Evolutionary conservation across 2,329 filamentous ascomycete genomes (phyloP).

Genomic region (Sarocladium kiliense): DNA sequence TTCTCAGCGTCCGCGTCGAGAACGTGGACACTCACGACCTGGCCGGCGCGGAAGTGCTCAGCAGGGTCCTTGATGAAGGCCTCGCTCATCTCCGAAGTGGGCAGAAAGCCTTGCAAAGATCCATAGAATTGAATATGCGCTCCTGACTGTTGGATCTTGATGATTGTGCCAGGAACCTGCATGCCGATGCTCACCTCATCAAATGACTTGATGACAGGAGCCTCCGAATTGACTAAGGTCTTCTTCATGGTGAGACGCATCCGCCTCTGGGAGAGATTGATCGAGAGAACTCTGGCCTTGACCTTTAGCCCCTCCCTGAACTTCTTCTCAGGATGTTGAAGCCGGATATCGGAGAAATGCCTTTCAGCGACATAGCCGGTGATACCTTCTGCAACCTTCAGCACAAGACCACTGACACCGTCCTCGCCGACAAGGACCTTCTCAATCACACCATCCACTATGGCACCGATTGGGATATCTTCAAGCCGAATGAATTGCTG

Average conservation of each 20-base stretch:
- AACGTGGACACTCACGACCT: constrained; percentile 89
- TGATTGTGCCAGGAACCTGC: constrained; percentile 80
- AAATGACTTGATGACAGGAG: constrained; percentile 72
- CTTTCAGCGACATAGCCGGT: constrained; percentile 82
- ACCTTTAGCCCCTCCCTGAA: constrained; percentile 83
- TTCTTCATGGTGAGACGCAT: constrained; percentile 92
- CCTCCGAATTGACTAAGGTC: constrained; percentile 84
- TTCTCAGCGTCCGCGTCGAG: constrained; percentile 69
- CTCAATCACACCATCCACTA: constrained; percentile 73
- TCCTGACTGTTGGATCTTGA: constrained; percentile 72
- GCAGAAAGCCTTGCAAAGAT: constrained; percentile 75
- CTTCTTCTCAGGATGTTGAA: constrained; percentile 94
- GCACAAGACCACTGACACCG: constrained; percentile 76
- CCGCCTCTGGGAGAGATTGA: constrained; percentile 68
- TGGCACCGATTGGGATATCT: constrained; percentile 75
- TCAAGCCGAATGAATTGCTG: constrained; percentile 89
- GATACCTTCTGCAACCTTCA: constrained; percentile 82
- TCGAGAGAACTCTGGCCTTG: constrained; percentile 80
- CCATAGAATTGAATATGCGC: constrained; percentile 94
- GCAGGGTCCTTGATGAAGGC: constrained; percentile 86
- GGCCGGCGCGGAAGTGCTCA: constrained; percentile 83
- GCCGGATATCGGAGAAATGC: constrained; percentile 80
- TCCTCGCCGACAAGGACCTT: constrained; percentile 73
- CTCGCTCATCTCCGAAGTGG: constrained; percentile 96
- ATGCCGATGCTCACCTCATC: constrained; percentile 67